phyloP scores from a whole-genome alignment of 345 rosid species.

The Eucalyptus albens region DNA sequence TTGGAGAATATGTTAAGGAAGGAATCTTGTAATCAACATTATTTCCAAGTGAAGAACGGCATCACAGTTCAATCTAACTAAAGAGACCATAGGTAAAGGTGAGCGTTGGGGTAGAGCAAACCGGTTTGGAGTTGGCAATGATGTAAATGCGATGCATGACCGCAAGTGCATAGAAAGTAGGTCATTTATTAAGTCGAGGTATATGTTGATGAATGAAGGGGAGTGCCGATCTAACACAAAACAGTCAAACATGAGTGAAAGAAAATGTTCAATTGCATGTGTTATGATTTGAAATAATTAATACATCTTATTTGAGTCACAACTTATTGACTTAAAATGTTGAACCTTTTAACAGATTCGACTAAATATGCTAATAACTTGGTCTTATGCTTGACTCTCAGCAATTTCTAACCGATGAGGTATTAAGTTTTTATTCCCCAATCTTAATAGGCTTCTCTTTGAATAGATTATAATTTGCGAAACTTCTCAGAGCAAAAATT shows the following conservation, averaged over 20 bases:
- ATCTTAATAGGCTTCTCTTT: not conserved
- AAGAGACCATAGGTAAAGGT: not conserved
- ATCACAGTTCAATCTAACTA: not conserved
- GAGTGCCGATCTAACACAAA: not conserved
- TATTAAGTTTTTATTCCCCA: not conserved
- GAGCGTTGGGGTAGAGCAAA: not conserved
- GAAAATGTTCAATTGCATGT: no score
- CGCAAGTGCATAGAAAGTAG: not conserved
- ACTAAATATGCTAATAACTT: not conserved
- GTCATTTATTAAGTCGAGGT: not conserved
- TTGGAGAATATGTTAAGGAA: not conserved
- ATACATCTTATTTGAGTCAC: not conserved
- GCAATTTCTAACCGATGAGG: not conserved
- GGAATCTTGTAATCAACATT: not conserved
- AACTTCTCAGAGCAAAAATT: not conserved
- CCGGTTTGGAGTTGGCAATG: not conserved
- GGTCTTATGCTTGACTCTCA: not conserved
- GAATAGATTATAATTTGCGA: no score
- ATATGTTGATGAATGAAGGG: not conserved
- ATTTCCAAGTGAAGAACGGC: not conserved
- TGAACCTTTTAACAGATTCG: no score
- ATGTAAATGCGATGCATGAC: not conserved
- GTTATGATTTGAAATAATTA: not conserved
- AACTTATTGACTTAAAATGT: no score
- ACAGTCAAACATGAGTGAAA: not conserved